phyloP scores from a whole-genome alignment of 768 basidiomycete species.

The Chalciporus sphaerocephalus region DNA sequence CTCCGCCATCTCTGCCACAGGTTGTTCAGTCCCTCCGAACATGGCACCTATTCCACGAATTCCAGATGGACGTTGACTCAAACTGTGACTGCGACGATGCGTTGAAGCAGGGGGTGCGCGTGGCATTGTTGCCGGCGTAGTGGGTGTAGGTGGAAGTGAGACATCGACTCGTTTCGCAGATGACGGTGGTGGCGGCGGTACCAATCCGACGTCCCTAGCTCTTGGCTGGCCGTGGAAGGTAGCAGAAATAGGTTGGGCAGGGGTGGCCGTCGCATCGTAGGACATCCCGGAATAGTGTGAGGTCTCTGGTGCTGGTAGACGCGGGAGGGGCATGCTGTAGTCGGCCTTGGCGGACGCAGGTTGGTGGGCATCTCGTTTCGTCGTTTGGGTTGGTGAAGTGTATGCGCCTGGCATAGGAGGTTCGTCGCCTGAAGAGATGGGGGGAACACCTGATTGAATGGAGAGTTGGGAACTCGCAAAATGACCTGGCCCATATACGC shows the following conservation, averaged over 20 bases:
- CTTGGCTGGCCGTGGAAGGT: constrained; percentile 60
- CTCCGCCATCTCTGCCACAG: constrained; percentile 42
- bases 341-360: constrained; percentile 49
- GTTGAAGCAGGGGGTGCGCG: constrained; percentile 74
- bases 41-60: constrained; percentile 56
- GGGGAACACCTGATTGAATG: constrained; percentile 34
- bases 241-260: constrained; percentile 55
- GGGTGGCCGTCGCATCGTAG: constrained; percentile 52
- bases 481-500: constrained; percentile 87
- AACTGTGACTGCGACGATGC: constrained; percentile 78
- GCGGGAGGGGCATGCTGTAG: constrained; percentile 79
- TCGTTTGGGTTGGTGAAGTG: constrained; percentile 27
- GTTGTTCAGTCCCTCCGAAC: constrained; percentile 44
- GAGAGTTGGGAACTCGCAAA: constrained; percentile 91
- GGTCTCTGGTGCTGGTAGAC: constrained; percentile 75
- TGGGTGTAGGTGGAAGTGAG: constrained; percentile 23
- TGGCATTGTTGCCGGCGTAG: constrained; percentile 39
- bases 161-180: constrained; percentile 32
- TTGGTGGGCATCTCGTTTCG: constrained; percentile 32
- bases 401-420: constrained; percentile 11
- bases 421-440: constrained; percentile 19
- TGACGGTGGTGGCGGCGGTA: constrained; percentile 3
- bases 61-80: constrained; percentile 65
- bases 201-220: constrained; percentile 55
- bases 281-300: constrained; percentile 80